These are phyloP conservation scores for Trifolium subterraneum DNA, from an alignment of 306 rosid species.

Conservation along the genomic window DNA sequence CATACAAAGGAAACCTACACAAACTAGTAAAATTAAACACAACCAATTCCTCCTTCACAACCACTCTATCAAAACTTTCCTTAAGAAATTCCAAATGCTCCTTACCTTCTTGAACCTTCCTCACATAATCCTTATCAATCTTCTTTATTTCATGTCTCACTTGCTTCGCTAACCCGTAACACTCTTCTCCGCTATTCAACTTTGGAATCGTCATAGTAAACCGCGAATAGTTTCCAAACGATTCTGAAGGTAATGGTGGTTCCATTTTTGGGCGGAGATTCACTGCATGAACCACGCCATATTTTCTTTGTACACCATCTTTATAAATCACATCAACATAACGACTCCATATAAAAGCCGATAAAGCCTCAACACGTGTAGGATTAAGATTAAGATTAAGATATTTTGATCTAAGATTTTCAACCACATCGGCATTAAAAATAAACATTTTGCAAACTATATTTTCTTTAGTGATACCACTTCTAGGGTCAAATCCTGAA, in stretches of 20 bases:
- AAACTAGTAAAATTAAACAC: neutral
- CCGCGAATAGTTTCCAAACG: neutral
- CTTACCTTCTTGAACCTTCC: neutral
- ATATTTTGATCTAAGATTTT: neutral
- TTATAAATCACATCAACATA: neutral
- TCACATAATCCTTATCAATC: neutral
- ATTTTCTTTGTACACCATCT: neutral
- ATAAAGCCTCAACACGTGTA: neutral
- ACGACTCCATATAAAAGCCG: neutral
- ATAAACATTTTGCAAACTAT: constrained; percentile 56
- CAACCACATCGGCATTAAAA: neutral
- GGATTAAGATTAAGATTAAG: neutral
- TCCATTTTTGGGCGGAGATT: neutral
- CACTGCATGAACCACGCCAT: neutral
- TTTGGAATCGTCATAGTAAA: neutral
- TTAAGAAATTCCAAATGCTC: neutral
- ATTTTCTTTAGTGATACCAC: constrained; percentile 45
- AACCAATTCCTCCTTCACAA: neutral
- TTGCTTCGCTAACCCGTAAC: neutral
- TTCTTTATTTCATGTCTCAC: neutral
- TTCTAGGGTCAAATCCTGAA: constrained; percentile 42
- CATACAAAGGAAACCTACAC: neutral
- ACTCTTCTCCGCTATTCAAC: neutral
- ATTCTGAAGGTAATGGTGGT: neutral
- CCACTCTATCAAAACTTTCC: neutral